Evolutionary conservation across 441 rosid species (phyloP).

Genomic region (Monsonia emarginata): DNA sequence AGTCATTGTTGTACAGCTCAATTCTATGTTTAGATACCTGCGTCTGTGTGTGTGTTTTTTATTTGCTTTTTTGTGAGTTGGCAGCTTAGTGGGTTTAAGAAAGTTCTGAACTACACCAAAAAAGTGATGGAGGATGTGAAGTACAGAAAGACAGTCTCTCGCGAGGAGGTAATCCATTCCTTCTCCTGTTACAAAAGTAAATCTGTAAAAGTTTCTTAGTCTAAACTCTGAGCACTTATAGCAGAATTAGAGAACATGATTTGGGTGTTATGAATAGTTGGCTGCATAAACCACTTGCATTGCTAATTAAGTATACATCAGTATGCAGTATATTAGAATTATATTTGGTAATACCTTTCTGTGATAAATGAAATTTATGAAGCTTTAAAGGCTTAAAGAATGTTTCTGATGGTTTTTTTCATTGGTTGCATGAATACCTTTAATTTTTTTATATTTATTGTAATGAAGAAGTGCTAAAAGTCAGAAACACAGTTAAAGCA

Average conservation of each 20-base stretch:
- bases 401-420: neutral
- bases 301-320: neutral
- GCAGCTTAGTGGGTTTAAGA: slow-evolving; percentile 96
- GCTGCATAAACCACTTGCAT: neutral
- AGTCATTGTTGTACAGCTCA: neutral
- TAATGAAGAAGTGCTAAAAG: neutral
- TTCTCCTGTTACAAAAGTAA: neutral
- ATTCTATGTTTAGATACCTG: too few relatives aligned
- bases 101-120: slow-evolving; percentile 93
- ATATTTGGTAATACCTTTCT: neutral
- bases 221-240: neutral
- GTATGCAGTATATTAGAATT: neutral
- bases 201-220: neutral
- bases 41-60: too few relatives aligned
- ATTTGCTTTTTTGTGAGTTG: slow-evolving; percentile 20
- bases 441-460: neutral
- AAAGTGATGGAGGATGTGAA: slow-evolving; percentile 74
- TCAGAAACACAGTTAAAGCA: neutral
- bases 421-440: neutral
- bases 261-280: neutral
- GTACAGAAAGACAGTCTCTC: slow-evolving; percentile 63
- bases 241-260: neutral
- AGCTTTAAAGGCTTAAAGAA: neutral
- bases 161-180: slow-evolving; percentile 73
- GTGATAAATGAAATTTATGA: neutral